phyloP scores from a whole-genome alignment of 192 early-diverging fungal species.

The Coemansia sp. region DNA sequence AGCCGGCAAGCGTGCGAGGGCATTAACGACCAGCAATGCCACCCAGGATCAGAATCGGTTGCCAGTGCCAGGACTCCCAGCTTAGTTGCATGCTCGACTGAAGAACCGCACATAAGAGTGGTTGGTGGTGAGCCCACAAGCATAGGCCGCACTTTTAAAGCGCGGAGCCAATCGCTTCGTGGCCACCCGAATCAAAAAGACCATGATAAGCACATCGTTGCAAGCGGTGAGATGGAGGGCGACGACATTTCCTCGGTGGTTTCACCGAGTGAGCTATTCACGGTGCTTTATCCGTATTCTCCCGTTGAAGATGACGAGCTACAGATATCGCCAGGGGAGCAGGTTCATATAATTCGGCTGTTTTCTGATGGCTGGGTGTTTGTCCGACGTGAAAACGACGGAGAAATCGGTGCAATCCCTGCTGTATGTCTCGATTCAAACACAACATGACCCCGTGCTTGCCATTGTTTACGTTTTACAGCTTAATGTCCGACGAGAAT shows the following conservation, averaged over 20 bases:
- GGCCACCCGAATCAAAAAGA: slow-evolving; percentile 2
- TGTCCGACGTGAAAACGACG: slow-evolving; percentile 25
- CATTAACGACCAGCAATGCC: neutral
- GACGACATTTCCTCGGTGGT: neutral
- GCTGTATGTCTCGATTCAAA: slow-evolving; percentile 28
- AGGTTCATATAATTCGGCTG: slow-evolving; percentile 25
- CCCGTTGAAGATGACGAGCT: slow-evolving; percentile 31
- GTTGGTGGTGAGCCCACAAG: neutral
- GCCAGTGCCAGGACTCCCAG: neutral
- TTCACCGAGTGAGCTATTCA: slow-evolving; percentile 13
- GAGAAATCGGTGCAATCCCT: slow-evolving; percentile 30
- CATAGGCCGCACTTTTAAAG: neutral
- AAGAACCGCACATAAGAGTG: neutral
- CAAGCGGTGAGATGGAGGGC: neutral
- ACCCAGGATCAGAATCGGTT: neutral
- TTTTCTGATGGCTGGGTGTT: slow-evolving; percentile 44
- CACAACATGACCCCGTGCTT: neutral
- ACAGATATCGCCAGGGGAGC: slow-evolving; percentile 32
- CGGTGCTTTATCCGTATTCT: slow-evolving; percentile 37
- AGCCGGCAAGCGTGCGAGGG: neutral
- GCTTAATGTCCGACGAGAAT: neutral
- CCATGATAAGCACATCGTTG: neutral
- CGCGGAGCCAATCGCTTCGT: slow-evolving; percentile 24
- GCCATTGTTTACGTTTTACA: too few species aligned
- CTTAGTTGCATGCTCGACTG: neutral